These are phyloP conservation scores for Lipomyces orientalis DNA, from an alignment of 805 yeast species.

Conservation along the genomic window DNA sequence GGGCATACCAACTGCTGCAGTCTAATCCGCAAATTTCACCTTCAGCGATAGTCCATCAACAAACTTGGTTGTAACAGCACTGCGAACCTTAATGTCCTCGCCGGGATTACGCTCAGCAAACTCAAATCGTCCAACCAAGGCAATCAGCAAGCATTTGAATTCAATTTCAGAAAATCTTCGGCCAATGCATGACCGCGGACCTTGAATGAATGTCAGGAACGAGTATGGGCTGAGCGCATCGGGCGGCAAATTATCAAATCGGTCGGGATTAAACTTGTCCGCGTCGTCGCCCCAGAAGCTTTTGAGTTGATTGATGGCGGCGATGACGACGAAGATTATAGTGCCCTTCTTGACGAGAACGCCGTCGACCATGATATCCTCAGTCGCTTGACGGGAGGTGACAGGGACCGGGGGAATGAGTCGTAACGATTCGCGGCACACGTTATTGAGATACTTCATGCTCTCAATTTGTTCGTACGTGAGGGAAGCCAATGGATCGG, in stretches of 20 bases:
- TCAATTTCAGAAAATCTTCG: constrained; percentile 31
- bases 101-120: constrained; percentile 17
- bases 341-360: constrained; percentile 18
- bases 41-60: constrained; percentile 16
- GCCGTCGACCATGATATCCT: constrained; percentile 21
- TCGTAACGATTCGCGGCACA: constrained; percentile 26
- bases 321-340: constrained; percentile 6
- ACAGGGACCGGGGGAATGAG: constrained; percentile 25
- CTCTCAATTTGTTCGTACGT: constrained; percentile 24
- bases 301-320: constrained; percentile 10
- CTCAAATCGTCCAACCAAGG: constrained; percentile 25
- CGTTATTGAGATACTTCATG: constrained; percentile 27
- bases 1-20: not conserved
- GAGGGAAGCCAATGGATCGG: constrained; percentile 6
- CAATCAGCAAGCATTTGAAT: constrained; percentile 25
- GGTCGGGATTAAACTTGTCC: constrained; percentile 23
- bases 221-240: constrained; percentile 18
- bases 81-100: constrained; percentile 14
- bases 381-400: constrained; percentile 23
- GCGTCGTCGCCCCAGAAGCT: constrained; percentile 19
- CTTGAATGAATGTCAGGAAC: constrained; percentile 26
- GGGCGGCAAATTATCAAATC: constrained; percentile 28
- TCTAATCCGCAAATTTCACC: constrained; percentile 12
- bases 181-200: constrained; percentile 33
- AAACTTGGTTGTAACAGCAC: constrained; percentile 21